Base-by-base conservation (phyloP, 331 rosid species). In the Dryas integrifolia region DNA sequence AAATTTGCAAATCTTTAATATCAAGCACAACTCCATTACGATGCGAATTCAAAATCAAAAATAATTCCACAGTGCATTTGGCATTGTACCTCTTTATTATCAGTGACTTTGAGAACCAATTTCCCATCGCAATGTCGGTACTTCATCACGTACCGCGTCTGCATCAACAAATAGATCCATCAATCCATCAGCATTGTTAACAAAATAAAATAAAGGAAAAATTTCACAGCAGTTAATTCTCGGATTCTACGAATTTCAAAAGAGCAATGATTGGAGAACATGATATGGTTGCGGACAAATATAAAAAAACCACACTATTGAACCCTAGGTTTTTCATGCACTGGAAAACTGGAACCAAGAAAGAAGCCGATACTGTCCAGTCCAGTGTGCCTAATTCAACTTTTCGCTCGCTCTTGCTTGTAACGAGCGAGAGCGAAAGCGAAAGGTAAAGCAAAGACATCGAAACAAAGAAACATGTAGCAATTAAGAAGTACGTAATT, bases 101-200 rank as follows among this genome's bases (percentile, higher is more conserved):
- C 96, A 1, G 96, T 88, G 86, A 95, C 96, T 80, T 95, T 89
- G 57, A 92, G 96, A 51, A 89, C 97, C 87, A 95, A 78, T 69
- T 95, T 95, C 64, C 98, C 93, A 64, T 95, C 98, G 78, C 90
- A 92, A 72, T 95, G 96, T 45, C 99, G 77, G 76, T 95, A 95
- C 86, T 95, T 92, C 89, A 95, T 82, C 45, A 79, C 88, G 84
- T 89, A 95, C 56, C 98, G 84, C 7, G 98, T 93, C 97, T 93
- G 65, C 75, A 84, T 70, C 30, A 65, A 65, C 70, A 90, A 67
- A 64, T 13, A 41, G 44, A 67, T 16, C 66, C 56, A 47, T 49
- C 72, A 46, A 66, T 5, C 48, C 1, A 43, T 73, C 9, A 73
- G n/a, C 62, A 39, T 15, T 6, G 0, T 5, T 56, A 46, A 15